Conservation (phyloP, 2,329 filamentous ascomycete species). For the Hypoxylon sp. region DNA sequence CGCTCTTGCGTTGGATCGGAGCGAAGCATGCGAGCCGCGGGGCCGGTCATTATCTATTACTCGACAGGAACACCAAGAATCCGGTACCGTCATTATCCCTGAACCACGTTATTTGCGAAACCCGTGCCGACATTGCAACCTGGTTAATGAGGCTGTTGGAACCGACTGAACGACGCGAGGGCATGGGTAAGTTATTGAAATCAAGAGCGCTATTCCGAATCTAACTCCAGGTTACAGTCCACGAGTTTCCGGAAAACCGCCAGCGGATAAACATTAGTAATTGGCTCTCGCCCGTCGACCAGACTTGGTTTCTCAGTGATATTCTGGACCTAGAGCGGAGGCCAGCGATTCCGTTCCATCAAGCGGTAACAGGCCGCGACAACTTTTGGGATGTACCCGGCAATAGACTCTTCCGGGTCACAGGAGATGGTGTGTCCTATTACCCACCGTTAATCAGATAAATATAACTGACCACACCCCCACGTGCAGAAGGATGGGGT, state of each 20-base stretch:
- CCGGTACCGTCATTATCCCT: constrained; percentile 31
- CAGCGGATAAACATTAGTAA: constrained; percentile 23
- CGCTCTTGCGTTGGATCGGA: constrained; percentile 37
- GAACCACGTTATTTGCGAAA: constrained; percentile 19
- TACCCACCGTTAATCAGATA: not conserved
- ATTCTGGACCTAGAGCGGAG: constrained; percentile 21
- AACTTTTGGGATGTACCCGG: constrained; percentile 24
- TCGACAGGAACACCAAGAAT: constrained; percentile 9
- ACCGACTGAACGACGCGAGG: constrained; percentile 12
- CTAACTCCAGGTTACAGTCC: not conserved
- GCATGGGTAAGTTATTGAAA: constrained; percentile 22
- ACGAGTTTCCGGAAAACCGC: constrained; percentile 13
- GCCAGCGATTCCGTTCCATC: constrained; percentile 14
- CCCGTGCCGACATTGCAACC: constrained; percentile 17
- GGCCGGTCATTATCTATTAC: constrained; percentile 30
- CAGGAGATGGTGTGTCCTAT: constrained; percentile 11
- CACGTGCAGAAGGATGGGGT: constrained; percentile 26
- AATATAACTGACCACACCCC: constrained; percentile 1
- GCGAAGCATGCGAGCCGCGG: constrained; percentile 14
- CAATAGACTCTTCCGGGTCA: constrained; percentile 20
- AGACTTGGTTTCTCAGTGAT: constrained; percentile 31
- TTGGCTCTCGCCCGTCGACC: constrained; percentile 35
- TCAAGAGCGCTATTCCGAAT: not conserved
- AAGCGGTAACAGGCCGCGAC: constrained; percentile 15
- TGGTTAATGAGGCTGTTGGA: constrained; percentile 27